Conservation (phyloP, 2,329 filamentous ascomycete species). For the Exophiala alcalophila region DNA sequence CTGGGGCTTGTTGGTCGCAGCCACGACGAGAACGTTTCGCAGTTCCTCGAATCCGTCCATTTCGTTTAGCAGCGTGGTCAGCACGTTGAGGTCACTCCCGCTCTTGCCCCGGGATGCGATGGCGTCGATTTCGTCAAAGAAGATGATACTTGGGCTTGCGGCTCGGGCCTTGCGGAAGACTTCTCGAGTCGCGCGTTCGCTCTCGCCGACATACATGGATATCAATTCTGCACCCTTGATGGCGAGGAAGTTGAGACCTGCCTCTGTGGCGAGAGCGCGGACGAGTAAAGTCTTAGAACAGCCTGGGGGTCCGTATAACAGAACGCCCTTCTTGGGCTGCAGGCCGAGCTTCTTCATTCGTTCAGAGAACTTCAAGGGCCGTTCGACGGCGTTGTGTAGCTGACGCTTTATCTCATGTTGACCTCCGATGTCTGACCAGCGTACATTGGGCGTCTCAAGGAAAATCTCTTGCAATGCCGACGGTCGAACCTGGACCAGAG, state of each 20-base stretch:
- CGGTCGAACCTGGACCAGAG: slow-evolving; percentile 68
- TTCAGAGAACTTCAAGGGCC: slow-evolving; percentile 55
- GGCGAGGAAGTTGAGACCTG: slow-evolving; percentile 87
- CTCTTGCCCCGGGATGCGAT: slow-evolving; percentile 62
- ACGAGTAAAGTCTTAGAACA: slow-evolving; percentile 93
- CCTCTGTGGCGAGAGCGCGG: slow-evolving; percentile 86
- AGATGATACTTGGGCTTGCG: slow-evolving; percentile 89
- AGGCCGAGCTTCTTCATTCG: slow-evolving; percentile 51
- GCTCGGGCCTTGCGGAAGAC: slow-evolving; percentile 81
- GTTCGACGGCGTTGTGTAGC: slow-evolving; percentile 57
- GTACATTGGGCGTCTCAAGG: slow-evolving; percentile 79
- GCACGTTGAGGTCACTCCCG: slow-evolving; percentile 66
- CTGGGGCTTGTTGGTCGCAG: slow-evolving; percentile 87
- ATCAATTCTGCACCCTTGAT: slow-evolving; percentile 92
- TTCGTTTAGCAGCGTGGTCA: slow-evolving; percentile 86
- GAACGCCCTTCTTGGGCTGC: slow-evolving; percentile 71
- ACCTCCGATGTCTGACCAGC: slow-evolving; percentile 85
- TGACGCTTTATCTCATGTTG: slow-evolving; percentile 69
- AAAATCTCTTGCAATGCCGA: slow-evolving; percentile 88
- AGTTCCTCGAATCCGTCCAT: slow-evolving; percentile 92
- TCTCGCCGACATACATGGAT: slow-evolving; percentile 96
- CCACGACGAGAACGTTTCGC: slow-evolving; percentile 79
- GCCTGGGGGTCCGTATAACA: slow-evolving; percentile 88
- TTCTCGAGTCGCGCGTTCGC: slow-evolving; percentile 78
- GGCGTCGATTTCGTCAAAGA: slow-evolving; percentile 94